These are phyloP conservation scores for Cryptococcus jaspeensis DNA, from an alignment of 1,284 basidiomycete genomes.

Conservation along the genomic window DNA sequence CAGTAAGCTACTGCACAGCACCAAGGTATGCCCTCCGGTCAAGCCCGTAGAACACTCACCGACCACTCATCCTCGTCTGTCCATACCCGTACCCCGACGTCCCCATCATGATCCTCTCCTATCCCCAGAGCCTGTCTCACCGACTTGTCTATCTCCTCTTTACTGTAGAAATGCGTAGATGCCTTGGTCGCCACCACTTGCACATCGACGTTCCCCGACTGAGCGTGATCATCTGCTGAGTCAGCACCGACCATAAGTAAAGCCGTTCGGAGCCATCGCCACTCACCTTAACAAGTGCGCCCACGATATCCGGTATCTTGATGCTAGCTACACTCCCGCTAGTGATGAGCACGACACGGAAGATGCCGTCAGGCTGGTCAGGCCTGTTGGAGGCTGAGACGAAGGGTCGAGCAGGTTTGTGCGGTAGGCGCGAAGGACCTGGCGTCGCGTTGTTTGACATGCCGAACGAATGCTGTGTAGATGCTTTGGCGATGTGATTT, in stretches of 20 bases:
- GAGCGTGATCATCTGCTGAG: no score
- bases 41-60: constrained; percentile 54
- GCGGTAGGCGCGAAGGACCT: constrained; percentile 9
- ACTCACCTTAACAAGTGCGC: constrained; percentile 67
- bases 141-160: constrained; percentile 56
- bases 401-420: constrained; percentile 28
- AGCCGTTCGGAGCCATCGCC: no score
- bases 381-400: constrained; percentile 36
- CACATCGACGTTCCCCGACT: constrained; percentile 58
- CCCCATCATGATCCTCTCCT: not conserved
- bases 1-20: not conserved
- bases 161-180: constrained; percentile 76
- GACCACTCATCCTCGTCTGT: constrained; percentile 89
- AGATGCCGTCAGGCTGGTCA: constrained; percentile 32
- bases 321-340: constrained; percentile 94
- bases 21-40: not conserved
- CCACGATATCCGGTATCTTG: constrained; percentile 85
- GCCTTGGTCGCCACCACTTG: constrained; percentile 80
- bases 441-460: not conserved
- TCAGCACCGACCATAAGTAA: no score
- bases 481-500: no score
- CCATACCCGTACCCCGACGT: constrained; percentile 70
- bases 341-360: constrained; percentile 76
- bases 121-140: constrained; percentile 16
- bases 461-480: no score